These are phyloP conservation scores for Puccinia coronata DNA, from an alignment of 1,284 basidiomycete genomes.

Conservation along the genomic window DNA sequence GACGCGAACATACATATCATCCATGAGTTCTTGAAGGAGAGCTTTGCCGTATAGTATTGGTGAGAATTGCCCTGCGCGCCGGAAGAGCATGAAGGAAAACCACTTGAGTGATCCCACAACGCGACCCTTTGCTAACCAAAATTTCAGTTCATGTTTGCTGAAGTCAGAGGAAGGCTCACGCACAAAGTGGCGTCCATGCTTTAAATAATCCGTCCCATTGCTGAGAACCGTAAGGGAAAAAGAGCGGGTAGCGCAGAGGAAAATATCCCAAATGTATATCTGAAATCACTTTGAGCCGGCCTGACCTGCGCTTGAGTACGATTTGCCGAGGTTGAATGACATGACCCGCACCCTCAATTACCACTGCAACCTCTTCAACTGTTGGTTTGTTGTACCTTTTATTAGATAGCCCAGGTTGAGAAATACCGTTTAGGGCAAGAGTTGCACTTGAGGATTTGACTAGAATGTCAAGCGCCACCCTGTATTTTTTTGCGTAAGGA, in stretches of 20 bases:
- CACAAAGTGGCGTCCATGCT: too few species aligned
- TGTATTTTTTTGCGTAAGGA: too few species aligned
- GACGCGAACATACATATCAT: constrained; percentile 23
- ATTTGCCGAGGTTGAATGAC: not conserved
- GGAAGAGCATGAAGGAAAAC: not conserved
- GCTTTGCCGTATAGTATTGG: not conserved
- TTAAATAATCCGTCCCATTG: not conserved
- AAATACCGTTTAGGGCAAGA: too few species aligned
- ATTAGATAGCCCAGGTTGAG: too few species aligned
- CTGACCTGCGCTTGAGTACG: not conserved
- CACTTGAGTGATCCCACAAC: not conserved
- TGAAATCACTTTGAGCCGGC: not conserved
- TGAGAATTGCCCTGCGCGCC: not conserved
- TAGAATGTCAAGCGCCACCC: too few species aligned
- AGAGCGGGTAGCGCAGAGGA: not conserved
- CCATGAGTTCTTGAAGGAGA: constrained; percentile 5
- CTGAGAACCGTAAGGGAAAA: not conserved
- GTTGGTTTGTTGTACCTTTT: too few species aligned
- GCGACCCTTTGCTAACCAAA: too few species aligned
- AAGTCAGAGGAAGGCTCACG: not conserved
- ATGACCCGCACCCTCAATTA: not conserved
- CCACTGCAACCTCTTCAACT: too few species aligned
- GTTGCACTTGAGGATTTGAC: too few species aligned
- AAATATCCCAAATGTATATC: not conserved
- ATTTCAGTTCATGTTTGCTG: too few species aligned